Evolutionary conservation across 768 basidiomycete species (phyloP).

Genomic region (Lyophyllum decastes): DNA sequence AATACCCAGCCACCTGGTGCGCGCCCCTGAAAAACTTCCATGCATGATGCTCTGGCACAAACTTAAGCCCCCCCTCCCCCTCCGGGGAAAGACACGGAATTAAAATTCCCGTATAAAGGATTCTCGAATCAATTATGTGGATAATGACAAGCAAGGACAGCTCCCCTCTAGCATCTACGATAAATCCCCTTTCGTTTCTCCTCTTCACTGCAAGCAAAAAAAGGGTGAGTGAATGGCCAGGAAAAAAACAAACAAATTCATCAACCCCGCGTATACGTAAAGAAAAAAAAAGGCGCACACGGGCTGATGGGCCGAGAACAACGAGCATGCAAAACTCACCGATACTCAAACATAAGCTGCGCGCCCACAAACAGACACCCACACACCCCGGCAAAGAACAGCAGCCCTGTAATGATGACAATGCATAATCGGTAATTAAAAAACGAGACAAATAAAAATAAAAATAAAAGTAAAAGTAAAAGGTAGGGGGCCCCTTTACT

Average conservation of each 20-base stretch:
- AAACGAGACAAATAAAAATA: background rate
- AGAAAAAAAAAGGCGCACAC: background rate
- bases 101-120: background rate
- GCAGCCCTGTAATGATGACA: slow-evolving; percentile 46
- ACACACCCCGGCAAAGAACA: slow-evolving; percentile 62
- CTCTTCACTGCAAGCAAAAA: slow-evolving; percentile 54
- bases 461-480: too few relatives aligned
- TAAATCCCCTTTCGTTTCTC: slow-evolving; percentile 67
- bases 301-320: background rate
- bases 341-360: slow-evolving; percentile 96
- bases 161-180: slow-evolving; percentile 40
- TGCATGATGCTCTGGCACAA: too few relatives aligned
- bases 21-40: background rate
- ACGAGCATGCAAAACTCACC: slow-evolving; percentile 40
- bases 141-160: background rate
- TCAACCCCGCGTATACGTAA: background rate
- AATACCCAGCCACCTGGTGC: background rate
- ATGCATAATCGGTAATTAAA: background rate
- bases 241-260: too few relatives aligned
- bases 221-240: too few relatives aligned
- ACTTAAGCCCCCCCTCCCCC: too few relatives aligned
- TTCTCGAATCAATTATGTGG: background rate
- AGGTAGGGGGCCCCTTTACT: too few relatives aligned
- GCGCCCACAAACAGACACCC: slow-evolving; percentile 75
- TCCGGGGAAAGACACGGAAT: too few relatives aligned